Base-by-base conservation (phyloP, 148 eudicot species). In the Rhododendron kiyosumense region DNA sequence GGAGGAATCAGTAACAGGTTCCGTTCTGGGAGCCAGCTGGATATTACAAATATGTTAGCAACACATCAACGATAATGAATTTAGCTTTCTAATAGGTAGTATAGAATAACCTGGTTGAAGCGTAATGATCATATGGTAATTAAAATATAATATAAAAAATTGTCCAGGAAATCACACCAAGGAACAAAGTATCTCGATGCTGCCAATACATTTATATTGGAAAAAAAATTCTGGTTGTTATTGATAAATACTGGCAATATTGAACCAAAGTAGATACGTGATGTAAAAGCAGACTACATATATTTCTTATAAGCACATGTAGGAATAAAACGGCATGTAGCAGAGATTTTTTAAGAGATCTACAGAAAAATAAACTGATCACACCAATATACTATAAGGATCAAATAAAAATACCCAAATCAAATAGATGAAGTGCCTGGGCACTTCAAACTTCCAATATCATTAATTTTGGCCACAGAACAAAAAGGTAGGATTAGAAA, bases 11-110 rank as follows among this genome's bases (percentile, higher is more conserved):
- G 81, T 59, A 52, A 87, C 89, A 88, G 96, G 97, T 87, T 95
- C 98, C 69, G 84, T 94, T 59, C 96, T 92, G 15, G 92, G 94
- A 87, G 96, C 96, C 85, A 95, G 88, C 95, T 95, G 92, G 81
- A 69, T 87, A 85, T 59, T 17, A 3, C 30, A 65, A 9, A 65
- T 65, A 61, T 65, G 30, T 9, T 65, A 65, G 71, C 71, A 24
- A 65, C 71, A 65, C 71, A n/a, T 65, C 14, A 59, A 65, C 0
- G 4, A 65, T 65, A 65, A n/a, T 30, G 38, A 65, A 65, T n/a
- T 24, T 65, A 9, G n/a, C 30, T 63, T n/a, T 24, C 71, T 65
- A 9, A 65, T 8, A n/a, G 30, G 32, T 24, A 61, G 61, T 20
- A 59, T 18, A 59, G 65, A 20, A 22, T 22, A 59, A 59, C 65